Evolutionary conservation across 495 filamentous ascomycete genomes (phyloP), one percentile per base, ranked within the genome.

Genomic region (Aspergillus incahuasiensis): DNA sequence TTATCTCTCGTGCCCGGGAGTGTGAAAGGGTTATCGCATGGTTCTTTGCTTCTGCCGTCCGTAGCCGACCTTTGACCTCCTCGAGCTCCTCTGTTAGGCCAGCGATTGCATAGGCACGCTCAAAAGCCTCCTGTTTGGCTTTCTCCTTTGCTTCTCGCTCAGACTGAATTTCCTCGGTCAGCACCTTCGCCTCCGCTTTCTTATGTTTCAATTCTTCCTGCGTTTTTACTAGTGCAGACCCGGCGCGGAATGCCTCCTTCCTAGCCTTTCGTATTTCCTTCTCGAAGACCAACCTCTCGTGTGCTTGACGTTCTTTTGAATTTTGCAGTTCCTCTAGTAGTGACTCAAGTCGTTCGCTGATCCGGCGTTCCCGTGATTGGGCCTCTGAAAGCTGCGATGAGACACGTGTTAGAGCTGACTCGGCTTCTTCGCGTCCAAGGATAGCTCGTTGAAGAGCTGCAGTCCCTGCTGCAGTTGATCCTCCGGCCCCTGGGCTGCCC

Each of bases 231-330:
- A 89, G 64, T 2, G 76, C 72, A 13, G 89, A 91, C 12, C 89
- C 89, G 4, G 86, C 82, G 47, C 90, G 92, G 74, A 90, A 95
- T 0, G 86, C 85, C 61, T 94, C 90, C 68, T 92, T 95, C 28
- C 88, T 77, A n/a, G 86, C 82, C 45, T 86, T 83, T 43, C 88
- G 75, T 34, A 92, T 84, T 65, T 95, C 90, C 62, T 94, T 95
- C 69, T 95, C 89, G 74, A 88, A 92, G 22, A 91, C 70, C 20
- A 82, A 65, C 65, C 87, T 78, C 52, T 88, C 85, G 63, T 90
- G 85, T 15, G 79, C 81, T 60, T 89, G 81, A 13, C 85, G 85
- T 64, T 92, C 88, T 73, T 92, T 91, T 15, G 80, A 75, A 19
- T 82, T 76, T 30, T 86, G 84, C 41, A 89, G 79, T 62, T 89